Evolutionary conservation across 2,329 filamentous ascomycete genomes (phyloP).

Genomic region (Beauveria sp.): DNA sequence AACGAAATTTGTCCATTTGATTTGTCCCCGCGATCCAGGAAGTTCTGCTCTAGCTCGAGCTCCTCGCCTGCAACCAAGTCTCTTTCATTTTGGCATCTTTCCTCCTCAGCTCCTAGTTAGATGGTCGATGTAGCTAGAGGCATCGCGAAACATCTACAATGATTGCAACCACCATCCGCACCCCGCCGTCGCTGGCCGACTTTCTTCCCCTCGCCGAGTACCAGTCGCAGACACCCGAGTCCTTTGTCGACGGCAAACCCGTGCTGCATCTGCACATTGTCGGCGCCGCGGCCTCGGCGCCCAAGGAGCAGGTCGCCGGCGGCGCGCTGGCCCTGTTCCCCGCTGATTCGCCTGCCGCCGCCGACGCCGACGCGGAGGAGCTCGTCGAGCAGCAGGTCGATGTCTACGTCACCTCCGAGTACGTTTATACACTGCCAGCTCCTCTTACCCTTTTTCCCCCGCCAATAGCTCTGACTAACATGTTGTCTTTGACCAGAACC

Average conservation of each 20-base stretch:
- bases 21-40: not conserved
- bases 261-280: slow-evolving; percentile 59
- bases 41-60: not conserved
- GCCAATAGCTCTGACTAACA: not conserved
- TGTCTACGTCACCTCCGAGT: slow-evolving; percentile 54
- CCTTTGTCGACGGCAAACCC: slow-evolving; percentile 64
- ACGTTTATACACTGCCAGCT: slow-evolving; percentile 7
- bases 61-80: not conserved
- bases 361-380: slow-evolving; percentile 23
- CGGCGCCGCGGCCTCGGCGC: slow-evolving; percentile 50
- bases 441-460: not conserved
- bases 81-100: not conserved
- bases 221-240: slow-evolving; percentile 62
- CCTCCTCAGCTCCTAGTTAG: not conserved
- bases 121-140: not conserved
- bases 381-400: slow-evolving; percentile 42
- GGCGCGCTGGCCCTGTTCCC: slow-evolving; percentile 48
- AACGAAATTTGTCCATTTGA: not conserved
- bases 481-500: slow-evolving; percentile 18
- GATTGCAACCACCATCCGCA: slow-evolving; percentile 48
- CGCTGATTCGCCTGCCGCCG: slow-evolving; percentile 23
- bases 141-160: slow-evolving; percentile 17
- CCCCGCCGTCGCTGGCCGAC: slow-evolving; percentile 47
- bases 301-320: slow-evolving; percentile 38
- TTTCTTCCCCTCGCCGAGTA: slow-evolving; percentile 62